phyloP scores from a whole-genome alignment of 306 rosid species.

The Cucurbita pepo region DNA sequence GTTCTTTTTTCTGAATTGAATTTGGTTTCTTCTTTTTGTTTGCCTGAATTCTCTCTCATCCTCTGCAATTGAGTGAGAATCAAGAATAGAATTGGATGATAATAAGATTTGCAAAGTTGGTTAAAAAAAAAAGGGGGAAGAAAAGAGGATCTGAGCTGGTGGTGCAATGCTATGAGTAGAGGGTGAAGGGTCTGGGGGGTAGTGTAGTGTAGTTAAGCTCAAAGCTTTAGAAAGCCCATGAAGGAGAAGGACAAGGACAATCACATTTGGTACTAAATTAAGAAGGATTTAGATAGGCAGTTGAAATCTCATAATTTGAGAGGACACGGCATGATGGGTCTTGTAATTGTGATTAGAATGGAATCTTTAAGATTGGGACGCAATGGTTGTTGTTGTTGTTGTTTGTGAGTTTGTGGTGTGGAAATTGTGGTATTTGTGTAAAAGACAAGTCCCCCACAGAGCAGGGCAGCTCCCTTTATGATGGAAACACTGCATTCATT shows the following conservation, averaged over 20 bases:
- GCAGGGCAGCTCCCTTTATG: neutral
- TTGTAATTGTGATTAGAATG: neutral
- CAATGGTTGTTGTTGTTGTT: too few relatives aligned
- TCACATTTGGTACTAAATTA: neutral
- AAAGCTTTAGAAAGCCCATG: neutral
- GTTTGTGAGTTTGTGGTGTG: too few relatives aligned
- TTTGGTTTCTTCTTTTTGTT: neutral
- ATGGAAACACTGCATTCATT: neutral
- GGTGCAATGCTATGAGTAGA: neutral
- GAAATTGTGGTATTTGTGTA: too few relatives aligned
- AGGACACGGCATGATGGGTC: neutral
- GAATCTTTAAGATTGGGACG: neutral
- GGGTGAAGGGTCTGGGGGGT: neutral
- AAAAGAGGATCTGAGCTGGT: neutral
- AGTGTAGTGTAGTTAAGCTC: neutral
- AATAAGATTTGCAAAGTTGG: neutral
- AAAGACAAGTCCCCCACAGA: neutral
- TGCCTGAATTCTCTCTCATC: neutral
- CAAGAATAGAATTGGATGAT: neutral
- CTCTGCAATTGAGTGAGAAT: neutral
- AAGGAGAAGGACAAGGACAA: neutral
- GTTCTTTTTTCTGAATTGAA: neutral
- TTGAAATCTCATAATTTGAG: neutral
- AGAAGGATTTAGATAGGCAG: neutral
- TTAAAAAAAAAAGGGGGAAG: neutral